Conservation (phyloP, 768 basidiomycete species). For the Calocera viscosa region DNA sequence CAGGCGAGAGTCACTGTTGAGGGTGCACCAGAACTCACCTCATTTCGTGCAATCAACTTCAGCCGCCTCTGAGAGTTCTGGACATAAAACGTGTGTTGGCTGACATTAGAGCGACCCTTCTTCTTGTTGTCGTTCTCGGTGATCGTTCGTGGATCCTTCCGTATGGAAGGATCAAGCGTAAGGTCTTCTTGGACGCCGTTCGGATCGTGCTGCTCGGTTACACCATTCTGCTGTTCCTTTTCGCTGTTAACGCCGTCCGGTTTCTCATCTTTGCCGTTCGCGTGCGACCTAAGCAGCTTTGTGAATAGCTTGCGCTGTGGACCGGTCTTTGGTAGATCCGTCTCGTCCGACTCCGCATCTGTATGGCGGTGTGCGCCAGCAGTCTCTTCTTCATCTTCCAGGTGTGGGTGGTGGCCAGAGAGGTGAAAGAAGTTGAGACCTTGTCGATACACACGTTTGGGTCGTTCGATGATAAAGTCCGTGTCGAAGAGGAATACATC, state of each 20-base stretch:
- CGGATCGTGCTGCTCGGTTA: background rate
- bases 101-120: conserved; percentile 48
- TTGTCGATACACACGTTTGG: conserved; percentile 76
- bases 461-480: conserved; percentile 82
- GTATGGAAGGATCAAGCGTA: conserved; percentile 7
- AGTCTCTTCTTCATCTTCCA: conserved; percentile 16
- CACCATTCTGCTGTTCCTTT: background rate
- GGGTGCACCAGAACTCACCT: conserved; percentile 37
- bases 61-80: conserved; percentile 80
- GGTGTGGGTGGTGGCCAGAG: conserved; percentile 15
- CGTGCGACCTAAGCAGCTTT: background rate
- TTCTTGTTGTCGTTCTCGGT: conserved; percentile 36
- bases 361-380: conserved; percentile 13
- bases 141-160: conserved; percentile 6
- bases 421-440: conserved; percentile 57
- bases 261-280: conserved; percentile 5
- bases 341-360: background rate
- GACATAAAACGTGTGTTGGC: conserved; percentile 90
- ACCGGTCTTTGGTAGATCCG: background rate
- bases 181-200: background rate
- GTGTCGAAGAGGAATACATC: conserved; percentile 88
- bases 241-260: conserved; percentile 4
- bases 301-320: background rate
- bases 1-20: background rate
- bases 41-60: conserved; percentile 76